Conservation (phyloP, 2,329 filamentous ascomycete species). For the Diaporthe amygdali region DNA sequence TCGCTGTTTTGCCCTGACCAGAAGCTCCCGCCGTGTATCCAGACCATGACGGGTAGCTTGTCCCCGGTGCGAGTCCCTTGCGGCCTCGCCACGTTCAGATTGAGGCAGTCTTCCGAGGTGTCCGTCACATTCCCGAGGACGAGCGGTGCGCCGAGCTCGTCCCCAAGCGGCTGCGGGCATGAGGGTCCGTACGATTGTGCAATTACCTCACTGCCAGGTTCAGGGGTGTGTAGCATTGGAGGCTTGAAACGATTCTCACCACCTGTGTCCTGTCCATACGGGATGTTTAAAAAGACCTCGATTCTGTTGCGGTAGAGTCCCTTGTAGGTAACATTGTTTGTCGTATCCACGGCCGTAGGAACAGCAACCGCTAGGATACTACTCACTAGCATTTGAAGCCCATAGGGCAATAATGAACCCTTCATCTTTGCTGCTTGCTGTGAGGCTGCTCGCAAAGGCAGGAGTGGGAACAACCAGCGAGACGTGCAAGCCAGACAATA, state of each 20-base stretch:
- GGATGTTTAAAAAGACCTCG: constrained; percentile 53
- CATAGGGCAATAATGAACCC: not conserved
- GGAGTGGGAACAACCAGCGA: not conserved
- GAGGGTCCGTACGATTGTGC: constrained; percentile 47
- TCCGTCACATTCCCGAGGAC: constrained; percentile 3
- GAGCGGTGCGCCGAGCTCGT: constrained; percentile 31
- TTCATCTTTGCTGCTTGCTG: not conserved
- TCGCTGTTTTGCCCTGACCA: constrained; percentile 27
- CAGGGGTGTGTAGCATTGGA: constrained; percentile 40
- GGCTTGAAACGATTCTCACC: constrained; percentile 52
- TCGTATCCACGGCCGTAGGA: constrained; percentile 1
- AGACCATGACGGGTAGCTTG: constrained; percentile 36
- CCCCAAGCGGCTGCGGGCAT: constrained; percentile 47
- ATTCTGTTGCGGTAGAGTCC: constrained; percentile 49
- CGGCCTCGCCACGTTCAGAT: constrained; percentile 21
- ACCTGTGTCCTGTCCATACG: constrained; percentile 51
- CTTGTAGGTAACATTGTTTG: constrained; percentile 41
- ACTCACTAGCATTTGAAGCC: not conserved
- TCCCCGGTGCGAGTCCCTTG: not conserved
- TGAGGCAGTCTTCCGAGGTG: constrained; percentile 24
- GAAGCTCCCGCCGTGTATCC: constrained; percentile 32
- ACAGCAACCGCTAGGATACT: not conserved
- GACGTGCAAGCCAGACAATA: not conserved
- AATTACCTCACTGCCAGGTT: constrained; percentile 39
- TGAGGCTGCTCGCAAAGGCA: not conserved